These are phyloP conservation scores for Colletotrichum sp. DNA, from an alignment of 2,329 filamentous ascomycete genomes.

Conservation along the genomic window DNA sequence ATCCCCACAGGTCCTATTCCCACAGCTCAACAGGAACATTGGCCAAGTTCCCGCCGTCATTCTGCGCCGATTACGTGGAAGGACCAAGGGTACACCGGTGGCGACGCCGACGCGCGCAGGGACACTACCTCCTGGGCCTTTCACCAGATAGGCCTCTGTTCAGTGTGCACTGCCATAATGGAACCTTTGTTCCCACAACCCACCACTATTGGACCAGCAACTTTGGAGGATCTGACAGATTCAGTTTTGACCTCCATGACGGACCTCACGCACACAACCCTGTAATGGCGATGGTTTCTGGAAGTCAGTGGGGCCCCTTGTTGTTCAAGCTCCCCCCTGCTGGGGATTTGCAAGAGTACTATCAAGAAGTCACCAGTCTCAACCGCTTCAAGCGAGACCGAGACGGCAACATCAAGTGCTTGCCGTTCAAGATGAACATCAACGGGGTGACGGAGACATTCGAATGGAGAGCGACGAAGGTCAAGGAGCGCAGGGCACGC, in stretches of 20 bases:
- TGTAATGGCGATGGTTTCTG: not conserved
- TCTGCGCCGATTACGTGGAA: not conserved
- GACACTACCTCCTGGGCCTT: not conserved
- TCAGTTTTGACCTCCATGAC: not conserved
- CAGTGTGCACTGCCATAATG: not conserved
- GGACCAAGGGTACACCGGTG: not conserved
- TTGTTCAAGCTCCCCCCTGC: not conserved
- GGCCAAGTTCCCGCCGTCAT: not conserved
- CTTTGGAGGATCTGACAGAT: accelerated
- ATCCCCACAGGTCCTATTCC: too few relatives aligned
- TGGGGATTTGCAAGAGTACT: not conserved
- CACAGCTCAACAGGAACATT: not conserved
- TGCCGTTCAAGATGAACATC: not conserved
- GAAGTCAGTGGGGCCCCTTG: not conserved
- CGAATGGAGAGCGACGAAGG: not conserved
- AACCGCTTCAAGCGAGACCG: not conserved
- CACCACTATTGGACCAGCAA: too few relatives aligned
- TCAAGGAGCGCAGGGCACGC: not conserved
- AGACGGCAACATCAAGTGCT: not conserved
- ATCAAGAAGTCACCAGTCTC: not conserved
- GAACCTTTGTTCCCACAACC: too few relatives aligned
- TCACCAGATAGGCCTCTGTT: not conserved
- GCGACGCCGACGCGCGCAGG: too few relatives aligned
- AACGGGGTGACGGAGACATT: not conserved
- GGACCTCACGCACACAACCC: not conserved